Evolutionary conservation across 2,329 filamentous ascomycete genomes (phyloP).

Genomic region (Colletotrichum sp.): DNA sequence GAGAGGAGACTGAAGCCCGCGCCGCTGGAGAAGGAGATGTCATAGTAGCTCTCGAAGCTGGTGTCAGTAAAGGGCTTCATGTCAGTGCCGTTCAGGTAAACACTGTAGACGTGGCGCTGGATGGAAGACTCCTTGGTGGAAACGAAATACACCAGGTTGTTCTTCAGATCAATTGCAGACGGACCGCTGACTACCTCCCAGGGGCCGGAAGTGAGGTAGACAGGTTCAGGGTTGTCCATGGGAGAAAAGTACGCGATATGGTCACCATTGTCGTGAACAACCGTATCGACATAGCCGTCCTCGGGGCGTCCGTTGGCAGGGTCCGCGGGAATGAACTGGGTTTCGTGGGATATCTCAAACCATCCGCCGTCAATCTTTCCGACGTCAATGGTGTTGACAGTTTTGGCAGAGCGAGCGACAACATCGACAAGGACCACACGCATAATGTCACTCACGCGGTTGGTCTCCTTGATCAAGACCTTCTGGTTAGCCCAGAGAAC

Average conservation of each 20-base stretch:
- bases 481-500: conserved; percentile 89
- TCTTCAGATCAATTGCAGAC: conserved; percentile 81
- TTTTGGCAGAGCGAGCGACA: conserved; percentile 71
- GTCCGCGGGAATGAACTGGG: conserved; percentile 85
- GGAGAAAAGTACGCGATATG: conserved; percentile 94
- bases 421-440: conserved; percentile 89
- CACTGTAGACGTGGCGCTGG: conserved; percentile 90
- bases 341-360: conserved; percentile 92
- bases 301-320: conserved; percentile 73
- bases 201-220: conserved; percentile 83
- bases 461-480: conserved; percentile 89
- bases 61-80: conserved; percentile 77
- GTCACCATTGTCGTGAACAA: conserved; percentile 86
- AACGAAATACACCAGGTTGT: conserved; percentile 90
- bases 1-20: conserved; percentile 84
- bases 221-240: conserved; percentile 79
- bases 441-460: conserved; percentile 90
- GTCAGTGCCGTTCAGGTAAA: conserved; percentile 80
- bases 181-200: conserved; percentile 94
- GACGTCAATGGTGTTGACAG: conserved; percentile 80
- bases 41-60: conserved; percentile 77
- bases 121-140: conserved; percentile 87
- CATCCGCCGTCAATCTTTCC: conserved; percentile 90
- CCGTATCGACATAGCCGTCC: conserved; percentile 91
- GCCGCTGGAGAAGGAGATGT: conserved; percentile 81